phyloP scores from a whole-genome alignment of 139 green algal genomes.

The Coccomyxa sp. region DNA sequence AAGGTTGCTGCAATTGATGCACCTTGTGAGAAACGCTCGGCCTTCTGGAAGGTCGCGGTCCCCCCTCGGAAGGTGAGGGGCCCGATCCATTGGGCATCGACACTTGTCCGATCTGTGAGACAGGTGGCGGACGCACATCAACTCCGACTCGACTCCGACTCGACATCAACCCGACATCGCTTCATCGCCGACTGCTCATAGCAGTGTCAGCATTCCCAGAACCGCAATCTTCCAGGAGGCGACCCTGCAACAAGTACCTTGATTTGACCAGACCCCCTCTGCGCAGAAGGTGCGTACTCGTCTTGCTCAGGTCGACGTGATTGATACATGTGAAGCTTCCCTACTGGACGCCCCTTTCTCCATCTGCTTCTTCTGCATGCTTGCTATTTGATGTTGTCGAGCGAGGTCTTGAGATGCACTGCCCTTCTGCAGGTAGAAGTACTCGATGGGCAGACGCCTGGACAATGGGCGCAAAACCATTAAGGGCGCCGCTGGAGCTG shows the following conservation, averaged over 20 bases:
- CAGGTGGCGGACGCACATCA: background rate
- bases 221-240: background rate
- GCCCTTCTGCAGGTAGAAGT: background rate
- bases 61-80: background rate
- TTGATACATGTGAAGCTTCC: slow-evolving; percentile 1
- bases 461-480: background rate
- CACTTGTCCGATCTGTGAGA: background rate
- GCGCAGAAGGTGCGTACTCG: background rate
- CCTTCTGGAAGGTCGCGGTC: background rate
- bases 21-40: background rate
- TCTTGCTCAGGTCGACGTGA: background rate
- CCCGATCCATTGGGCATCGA: background rate
- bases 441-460: background rate
- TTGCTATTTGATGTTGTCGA: slow-evolving; percentile 1
- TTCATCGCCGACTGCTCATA: background rate
- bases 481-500: background rate
- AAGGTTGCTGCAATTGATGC: slow-evolving; percentile 1
- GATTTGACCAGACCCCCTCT: background rate
- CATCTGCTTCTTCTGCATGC: background rate
- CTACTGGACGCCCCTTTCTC: background rate
- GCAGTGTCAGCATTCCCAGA: background rate
- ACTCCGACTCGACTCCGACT: background rate
- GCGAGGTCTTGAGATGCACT: background rate
- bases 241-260: background rate
- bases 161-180: background rate